Percentiles rank a stretch among this genome's conserved stretches.
These are phyloP conservation scores for Scalesia atractyloides DNA, from an alignment of 129 eudicot genomes.

Conservation along the genomic window DNA sequence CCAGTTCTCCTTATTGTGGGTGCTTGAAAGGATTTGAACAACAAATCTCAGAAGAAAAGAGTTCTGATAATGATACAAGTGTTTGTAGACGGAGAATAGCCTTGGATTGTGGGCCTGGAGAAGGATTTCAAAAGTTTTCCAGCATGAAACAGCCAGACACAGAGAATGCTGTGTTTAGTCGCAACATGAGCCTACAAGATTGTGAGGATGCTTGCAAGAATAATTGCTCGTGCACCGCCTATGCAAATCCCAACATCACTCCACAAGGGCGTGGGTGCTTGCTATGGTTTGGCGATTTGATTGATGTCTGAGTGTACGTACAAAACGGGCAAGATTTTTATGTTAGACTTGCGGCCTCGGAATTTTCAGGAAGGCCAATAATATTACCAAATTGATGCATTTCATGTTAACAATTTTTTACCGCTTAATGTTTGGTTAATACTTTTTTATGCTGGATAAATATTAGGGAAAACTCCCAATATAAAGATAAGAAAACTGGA, in stretches of 20 bases:
- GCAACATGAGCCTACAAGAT: slow-evolving; percentile 18
- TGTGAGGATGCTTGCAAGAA: slow-evolving; percentile 36
- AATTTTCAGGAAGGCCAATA: slow-evolving; percentile 7
- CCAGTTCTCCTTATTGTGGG: slow-evolving; percentile 16
- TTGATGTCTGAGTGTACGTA: slow-evolving; percentile 25
- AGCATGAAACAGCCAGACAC: slow-evolving; percentile 39
- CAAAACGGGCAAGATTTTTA: slow-evolving; percentile 38
- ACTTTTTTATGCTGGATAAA: not conserved
- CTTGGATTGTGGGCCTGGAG: slow-evolving; percentile 33
- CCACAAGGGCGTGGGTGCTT: slow-evolving; percentile 50
- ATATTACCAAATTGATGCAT: not conserved
- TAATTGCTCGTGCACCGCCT: slow-evolving; percentile 35
- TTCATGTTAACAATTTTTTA: too few species aligned
- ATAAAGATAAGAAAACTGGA: too few species aligned
- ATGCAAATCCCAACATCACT: slow-evolving; percentile 32
- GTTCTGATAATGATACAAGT: slow-evolving; percentile 20
- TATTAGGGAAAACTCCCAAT: too few species aligned
- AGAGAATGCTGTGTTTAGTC: not conserved
- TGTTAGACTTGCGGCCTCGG: slow-evolving; percentile 24
- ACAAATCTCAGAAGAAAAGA: not conserved
- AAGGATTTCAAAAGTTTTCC: slow-evolving; percentile 29
- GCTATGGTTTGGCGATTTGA: slow-evolving; percentile 31
- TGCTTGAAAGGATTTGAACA: slow-evolving; percentile 41
- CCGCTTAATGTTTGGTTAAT: too few species aligned
- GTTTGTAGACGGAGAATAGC: slow-evolving; percentile 26